Evolutionary conservation across 2,329 filamentous ascomycete genomes (phyloP), one percentile per base, ranked within the genome.

Genomic region (Trichophyton verrucosum): DNA sequence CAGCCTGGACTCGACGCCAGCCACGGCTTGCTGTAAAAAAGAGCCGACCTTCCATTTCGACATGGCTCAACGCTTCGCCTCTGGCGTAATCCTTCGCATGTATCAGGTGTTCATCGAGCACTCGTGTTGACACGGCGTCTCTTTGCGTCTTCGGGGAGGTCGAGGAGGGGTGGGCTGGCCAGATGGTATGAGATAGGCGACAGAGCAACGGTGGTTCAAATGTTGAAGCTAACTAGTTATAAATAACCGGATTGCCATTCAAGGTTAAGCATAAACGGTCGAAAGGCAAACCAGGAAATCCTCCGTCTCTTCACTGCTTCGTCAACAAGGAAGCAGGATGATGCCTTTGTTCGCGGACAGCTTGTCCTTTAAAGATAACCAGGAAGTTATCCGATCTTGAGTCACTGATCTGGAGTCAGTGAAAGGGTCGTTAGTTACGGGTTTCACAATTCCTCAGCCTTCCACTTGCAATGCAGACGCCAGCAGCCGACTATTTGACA

Each of bases 1-100:
- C 62, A 99, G 82, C 49, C 89, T 86, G 62, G 91, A 95, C 76
- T 99, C 94, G 61, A 99, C 88, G 63, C 91, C 91, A 60, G 91
- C 91, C 63, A 97, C 90, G 65, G 92, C 91, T 74, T 92, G 89
- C 65, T 91, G 88, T 63, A 96, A 81, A 71, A 96, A 87, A 36
- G 84, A 72, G 11, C 73, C 72, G 57, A 76, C 85, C 53, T 86
- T 87, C 88, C 88, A 91, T 83, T 82, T 82, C 27, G 57, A 47
- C 57, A 59, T 59, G 20, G 77, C 66, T 82, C 66, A 49, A 6
- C 55, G 13, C 55, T 57, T 42, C 36, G 15, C 33, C 36, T 57
- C 55, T 17, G 5, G 55, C 17, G 20, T 44, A 20, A 57, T 42
- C 44, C 27, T 38, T 36, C 30, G 53, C 8, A 38, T 56, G 8